These are phyloP conservation scores for Sclerospora graminicola DNA, from an alignment of 352 stramenopile genomes.

Conservation along the genomic window DNA sequence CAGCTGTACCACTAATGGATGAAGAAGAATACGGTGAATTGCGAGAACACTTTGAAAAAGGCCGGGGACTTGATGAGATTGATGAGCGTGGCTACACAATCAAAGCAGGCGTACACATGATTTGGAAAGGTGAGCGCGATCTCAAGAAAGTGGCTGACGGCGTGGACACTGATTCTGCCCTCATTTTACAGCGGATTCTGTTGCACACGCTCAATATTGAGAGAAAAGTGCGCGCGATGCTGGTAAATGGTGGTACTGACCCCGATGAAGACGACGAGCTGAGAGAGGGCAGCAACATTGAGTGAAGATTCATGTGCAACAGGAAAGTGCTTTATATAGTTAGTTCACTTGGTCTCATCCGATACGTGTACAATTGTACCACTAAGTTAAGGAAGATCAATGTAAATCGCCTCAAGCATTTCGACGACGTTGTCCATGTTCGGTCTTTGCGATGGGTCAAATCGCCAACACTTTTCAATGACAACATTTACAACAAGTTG, in stretches of 20 bases:
- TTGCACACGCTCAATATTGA: conserved; percentile 59
- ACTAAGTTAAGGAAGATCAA: too few relatives aligned
- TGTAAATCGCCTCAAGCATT: too few relatives aligned
- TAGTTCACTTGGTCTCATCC: too few relatives aligned
- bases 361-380: too few relatives aligned
- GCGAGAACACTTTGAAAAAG: conserved; percentile 49
- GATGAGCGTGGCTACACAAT: conserved; percentile 51
- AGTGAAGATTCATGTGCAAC: conserved; percentile 1
- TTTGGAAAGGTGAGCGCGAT: conserved; percentile 64
- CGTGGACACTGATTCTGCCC: conserved; percentile 48
- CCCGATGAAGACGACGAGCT: conserved; percentile 5
- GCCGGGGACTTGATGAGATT: conserved; percentile 48
- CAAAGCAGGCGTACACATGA: conserved; percentile 33
- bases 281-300: conserved; percentile 4
- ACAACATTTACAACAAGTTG: too few relatives aligned
- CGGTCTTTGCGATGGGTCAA: too few relatives aligned
- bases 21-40: conserved; percentile 55
- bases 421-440: too few relatives aligned
- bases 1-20: conserved; percentile 57
- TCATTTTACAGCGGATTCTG: conserved; percentile 67
- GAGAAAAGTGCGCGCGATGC: conserved; percentile 40
- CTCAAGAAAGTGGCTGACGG: conserved; percentile 32
- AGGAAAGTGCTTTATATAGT: neutral
- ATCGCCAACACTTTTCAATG: too few relatives aligned
- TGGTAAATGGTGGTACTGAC: conserved; percentile 20